Evolutionary conservation across 1,284 basidiomycete species (phyloP), one percentile per base, ranked within the genome.

Genomic region (Boletus semigastroideus): DNA sequence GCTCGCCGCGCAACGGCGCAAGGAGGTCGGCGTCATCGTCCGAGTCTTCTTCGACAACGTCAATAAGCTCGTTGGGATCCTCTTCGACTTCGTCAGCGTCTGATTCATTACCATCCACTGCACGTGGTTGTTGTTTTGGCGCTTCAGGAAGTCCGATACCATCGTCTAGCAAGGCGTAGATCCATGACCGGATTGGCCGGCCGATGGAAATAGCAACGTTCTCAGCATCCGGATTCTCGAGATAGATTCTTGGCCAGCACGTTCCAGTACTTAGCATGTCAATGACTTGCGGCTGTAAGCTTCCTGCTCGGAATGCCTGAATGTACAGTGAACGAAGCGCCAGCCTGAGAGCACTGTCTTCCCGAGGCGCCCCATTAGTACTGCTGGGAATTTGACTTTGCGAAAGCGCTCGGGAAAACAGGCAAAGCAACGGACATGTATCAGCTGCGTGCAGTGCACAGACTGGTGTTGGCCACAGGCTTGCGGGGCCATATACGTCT

Each of bases 181-280:
- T 73, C 82, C 84, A 87, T 42, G 72, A 63, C n/a, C 87, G 76
- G 30, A 91, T 75, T 0, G 80, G 78, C 17, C 82, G 68, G 7
- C 82, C 83, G 25, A 92, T 76, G 48, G 77, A 82, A 42, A 79
- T 70, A 11, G 78, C 72, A 8, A 84, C 82, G 2, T 78, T 80
- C 65, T 89, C 85, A 36, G 78, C 53, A 64, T 92, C 90, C 0
- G 90, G 90, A 59, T 83, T 79, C 53, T 92, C 89, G 20, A 92
- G 76, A 63, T 88, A 90, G n/a, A 83, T 63, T 31, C 75, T 73
- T 6, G 85, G 82, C 86, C 87, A 90, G 53, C 74, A 80, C 1
- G 84, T 84, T 19, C 78, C 79, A 1, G 83, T 83, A 49, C 71
- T 79, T 46, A 90, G 64, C 9, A 78, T 64, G 57, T 90, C 83